phyloP scores from a whole-genome alignment of 495 filamentous ascomycete genomes.

The Penicillium malachiteum region DNA sequence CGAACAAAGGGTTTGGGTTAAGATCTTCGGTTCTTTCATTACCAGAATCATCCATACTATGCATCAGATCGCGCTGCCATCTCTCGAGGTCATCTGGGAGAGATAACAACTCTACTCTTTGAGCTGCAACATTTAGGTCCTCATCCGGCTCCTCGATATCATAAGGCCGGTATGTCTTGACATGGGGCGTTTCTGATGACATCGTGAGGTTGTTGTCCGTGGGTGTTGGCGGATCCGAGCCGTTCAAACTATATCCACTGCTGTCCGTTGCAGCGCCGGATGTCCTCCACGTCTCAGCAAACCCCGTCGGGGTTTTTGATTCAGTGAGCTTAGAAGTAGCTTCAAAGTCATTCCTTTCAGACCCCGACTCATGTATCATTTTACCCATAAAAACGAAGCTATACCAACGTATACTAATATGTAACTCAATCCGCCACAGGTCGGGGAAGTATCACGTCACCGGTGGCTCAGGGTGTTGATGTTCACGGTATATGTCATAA shows the following conservation, averaged over 20 bases:
- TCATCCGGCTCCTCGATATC: slow-evolving; percentile 47
- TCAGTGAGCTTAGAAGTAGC: not conserved
- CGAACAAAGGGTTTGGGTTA: not conserved
- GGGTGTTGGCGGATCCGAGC: slow-evolving; percentile 19
- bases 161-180: slow-evolving; percentile 36
- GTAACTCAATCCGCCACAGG: not conserved
- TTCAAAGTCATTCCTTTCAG: slow-evolving; percentile 2
- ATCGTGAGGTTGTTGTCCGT: not conserved
- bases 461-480: not conserved
- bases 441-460: slow-evolving; percentile 16
- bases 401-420: not conserved
- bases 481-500: not conserved
- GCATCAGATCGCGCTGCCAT: slow-evolving; percentile 37
- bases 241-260: slow-evolving; percentile 17
- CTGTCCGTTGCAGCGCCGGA: slow-evolving; percentile 5
- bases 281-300: not conserved
- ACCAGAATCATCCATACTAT: slow-evolving; percentile 32
- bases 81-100: slow-evolving; percentile 23
- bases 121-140: slow-evolving; percentile 15
- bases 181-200: not conserved
- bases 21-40: slow-evolving; percentile 16
- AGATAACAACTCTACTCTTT: slow-evolving; percentile 8
- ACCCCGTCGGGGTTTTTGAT: no score
- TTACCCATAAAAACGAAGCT: not conserved
- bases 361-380: not conserved